Evolutionary conservation across 2,329 filamentous ascomycete genomes (phyloP), one percentile per base, ranked within the genome.

Genomic region (Fusarium buharicum): DNA sequence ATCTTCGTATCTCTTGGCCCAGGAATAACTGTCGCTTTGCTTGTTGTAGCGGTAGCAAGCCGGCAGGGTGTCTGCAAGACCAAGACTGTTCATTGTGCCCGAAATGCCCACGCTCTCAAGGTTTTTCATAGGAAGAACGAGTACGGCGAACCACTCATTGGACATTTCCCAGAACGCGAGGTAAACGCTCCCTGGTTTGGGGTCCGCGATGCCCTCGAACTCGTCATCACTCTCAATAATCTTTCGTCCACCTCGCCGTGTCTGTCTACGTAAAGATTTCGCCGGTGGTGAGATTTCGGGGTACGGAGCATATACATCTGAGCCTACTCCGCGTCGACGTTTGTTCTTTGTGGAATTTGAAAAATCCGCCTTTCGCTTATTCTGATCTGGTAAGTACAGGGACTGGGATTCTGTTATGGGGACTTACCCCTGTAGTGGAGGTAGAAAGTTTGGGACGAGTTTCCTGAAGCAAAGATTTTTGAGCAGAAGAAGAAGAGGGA

Each of bases 1-100:
- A 4, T 51, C 30, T 13, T 60, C 43, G 12, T 67, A 68, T 4
- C 28, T 41, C n/a, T 44, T 44, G 1, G 43, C 24, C 62, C 56
- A 69, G 10, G 16, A 20, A 9, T 59, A 53, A 14, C 38, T 40
- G 1, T 54, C n/a, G 0, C 16, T 39, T 2, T 17, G 18, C 6
- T 4, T 34, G 14, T 41, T 46, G 20, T 55, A 49, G n/a, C 33
- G 17, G 22, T 51, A 45, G 33, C 50, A 53, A 12, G 22, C n/a
- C 4, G 50, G 50, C 11, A 48, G 13, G 18, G n/a, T 8, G 6
- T 53, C 43, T 6, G 44, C 28, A 9, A 54, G 22, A 18, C 37
- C 27, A n/a, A 49, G 20, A 11, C 10, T 30, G 3, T 49, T 37
- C 0, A 54, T 18, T 2, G 50, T 16, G 11, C 43, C 44, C 1